Evolutionary conservation across 1,284 basidiomycete genomes (phyloP), one percentile per base, ranked within the genome.

Genomic region (Cutaneotrichosporon sp.): DNA sequence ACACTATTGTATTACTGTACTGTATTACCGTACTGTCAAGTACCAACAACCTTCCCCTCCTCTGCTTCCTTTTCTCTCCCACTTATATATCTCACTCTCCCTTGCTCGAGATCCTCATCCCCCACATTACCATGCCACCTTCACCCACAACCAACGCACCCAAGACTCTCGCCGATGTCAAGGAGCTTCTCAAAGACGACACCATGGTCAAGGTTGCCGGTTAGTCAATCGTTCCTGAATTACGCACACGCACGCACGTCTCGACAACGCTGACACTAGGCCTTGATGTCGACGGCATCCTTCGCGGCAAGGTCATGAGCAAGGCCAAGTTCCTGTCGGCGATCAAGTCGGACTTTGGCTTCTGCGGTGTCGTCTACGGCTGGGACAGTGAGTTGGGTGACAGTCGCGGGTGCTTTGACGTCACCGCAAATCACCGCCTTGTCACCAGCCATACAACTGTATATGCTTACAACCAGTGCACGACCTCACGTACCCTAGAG

Each of bases 281-380:
- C 40, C 68, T 80, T 64, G 80, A 77, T 47, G 91, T 95, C 55
- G 96, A 99, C 79, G 96, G 96, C 42, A 87, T 98, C 21, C 84
- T 97, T 16, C 85, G 95, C 56, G 95, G 95, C 56, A 98, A 97
- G 81, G 90, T 90, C 79, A 93, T 97, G 90, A 91, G 90, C 34
- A 97, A 91, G 81, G 85, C 88, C 61, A 99, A 99, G 81, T 97
- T 99, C 75, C 77, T 98, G 34, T 89, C 88, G 56, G 89, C 90
- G 0, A 90, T 85, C n/a, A 86, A 88, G 4, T 86, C 89, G 64
- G 91, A 92, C 0, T 95, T 96, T 77, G 91, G 91, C 4, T 97
- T 96, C 82, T 94, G 91, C 80, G 91, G 90, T 69, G 91, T 96
- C 59, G 86, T 96, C 58, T 97, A 80, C 51, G 82, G 81, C 4